Base-by-base conservation (phyloP, 129 eudicot genomes). In the Helianthus tuberosus region DNA sequence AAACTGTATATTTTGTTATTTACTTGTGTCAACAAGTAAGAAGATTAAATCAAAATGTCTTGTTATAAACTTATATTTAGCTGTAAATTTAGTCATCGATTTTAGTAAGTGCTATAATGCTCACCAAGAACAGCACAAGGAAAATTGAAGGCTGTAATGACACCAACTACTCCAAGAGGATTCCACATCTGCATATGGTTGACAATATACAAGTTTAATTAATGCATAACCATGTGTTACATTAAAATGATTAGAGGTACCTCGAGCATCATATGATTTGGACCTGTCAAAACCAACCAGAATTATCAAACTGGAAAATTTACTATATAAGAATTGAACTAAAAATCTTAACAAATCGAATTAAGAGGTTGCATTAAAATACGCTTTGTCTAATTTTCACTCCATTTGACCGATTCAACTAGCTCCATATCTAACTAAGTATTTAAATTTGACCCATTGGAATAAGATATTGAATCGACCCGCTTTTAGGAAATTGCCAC, bases 71-170 rank as follows among this genome's bases (percentile, higher is more conserved):
- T 29, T 5, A 55, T 13, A 27, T 63, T 66, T 53, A 14, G 43
- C 41, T 50, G 36, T 10, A 39, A 63, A 52, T 25, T 36, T 46
- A 49, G 14, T 41, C 38, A 54, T 51, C 44, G 2, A 20, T 2
- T 17, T 49, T 46, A 73, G 61, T 8, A 49, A 66, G 66, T 35
- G 61, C 20, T 57, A 69, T 38, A 27, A 78, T 68, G 46, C 98
- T 84, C 72, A 94, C 98, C 98, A 71, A 94, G 98, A 74, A 94
- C 98, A 83, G 98, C 98, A 77, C 96, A 90, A 1, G 98, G 98
- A 64, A 94, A 94, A 80, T 94, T 94, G 96, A 94, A 94, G 44
- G 98, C 98, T 17, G 98, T 94, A 64, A 94, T 94, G 39, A 94
- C 98, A 73, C 98, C 98, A 38, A 94, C 97, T 58, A 94, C 66